Evolutionary conservation across 1,139 yeast species (phyloP).

Genomic region (Kodamaea plutei): DNA sequence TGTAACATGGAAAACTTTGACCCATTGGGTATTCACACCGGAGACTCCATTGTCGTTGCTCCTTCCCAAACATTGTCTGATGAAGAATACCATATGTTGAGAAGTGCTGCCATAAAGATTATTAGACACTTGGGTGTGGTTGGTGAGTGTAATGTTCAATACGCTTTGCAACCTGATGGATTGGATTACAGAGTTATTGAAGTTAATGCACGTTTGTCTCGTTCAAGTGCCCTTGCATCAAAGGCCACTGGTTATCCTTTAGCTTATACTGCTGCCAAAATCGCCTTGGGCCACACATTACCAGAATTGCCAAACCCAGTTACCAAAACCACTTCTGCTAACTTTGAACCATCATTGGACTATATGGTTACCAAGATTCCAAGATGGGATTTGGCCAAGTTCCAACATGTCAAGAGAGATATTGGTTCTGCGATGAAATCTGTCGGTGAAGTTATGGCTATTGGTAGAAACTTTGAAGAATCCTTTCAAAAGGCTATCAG

Average conservation of each 20-base stretch:
- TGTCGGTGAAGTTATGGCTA: slow-evolving; percentile 99
- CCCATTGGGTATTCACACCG: slow-evolving; percentile 97
- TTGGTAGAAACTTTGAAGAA: slow-evolving; percentile 96
- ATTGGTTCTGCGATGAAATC: slow-evolving; percentile 97
- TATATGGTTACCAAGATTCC: slow-evolving; percentile 97
- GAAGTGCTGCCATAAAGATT: slow-evolving; percentile 95
- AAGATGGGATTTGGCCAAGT: slow-evolving; percentile 95
- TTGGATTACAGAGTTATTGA: slow-evolving; percentile 94
- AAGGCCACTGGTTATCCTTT: slow-evolving; percentile 98
- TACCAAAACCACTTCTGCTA: slow-evolving; percentile 92
- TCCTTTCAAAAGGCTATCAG: slow-evolving; percentile 97
- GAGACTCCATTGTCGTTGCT: slow-evolving; percentile 98
- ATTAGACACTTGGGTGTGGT: slow-evolving; percentile 98
- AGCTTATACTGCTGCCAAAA: slow-evolving; percentile 97
- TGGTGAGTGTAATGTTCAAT: slow-evolving; percentile 98
- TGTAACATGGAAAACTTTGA: slow-evolving; percentile 99
- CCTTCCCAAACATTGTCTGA: slow-evolving; percentile 97
- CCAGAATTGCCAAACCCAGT: slow-evolving; percentile 96
- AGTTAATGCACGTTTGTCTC: slow-evolving; percentile 94
- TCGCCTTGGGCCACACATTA: slow-evolving; percentile 88
- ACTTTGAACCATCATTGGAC: slow-evolving; percentile 95
- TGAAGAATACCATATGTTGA: slow-evolving; percentile 96
- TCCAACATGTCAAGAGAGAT: slow-evolving; percentile 89
- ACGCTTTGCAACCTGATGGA: slow-evolving; percentile 93
- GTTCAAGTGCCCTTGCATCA: slow-evolving; percentile 97